These are phyloP conservation scores for Fusarium armeniacum DNA, from an alignment of 2,329 filamentous ascomycete species.

Conservation along the genomic window DNA sequence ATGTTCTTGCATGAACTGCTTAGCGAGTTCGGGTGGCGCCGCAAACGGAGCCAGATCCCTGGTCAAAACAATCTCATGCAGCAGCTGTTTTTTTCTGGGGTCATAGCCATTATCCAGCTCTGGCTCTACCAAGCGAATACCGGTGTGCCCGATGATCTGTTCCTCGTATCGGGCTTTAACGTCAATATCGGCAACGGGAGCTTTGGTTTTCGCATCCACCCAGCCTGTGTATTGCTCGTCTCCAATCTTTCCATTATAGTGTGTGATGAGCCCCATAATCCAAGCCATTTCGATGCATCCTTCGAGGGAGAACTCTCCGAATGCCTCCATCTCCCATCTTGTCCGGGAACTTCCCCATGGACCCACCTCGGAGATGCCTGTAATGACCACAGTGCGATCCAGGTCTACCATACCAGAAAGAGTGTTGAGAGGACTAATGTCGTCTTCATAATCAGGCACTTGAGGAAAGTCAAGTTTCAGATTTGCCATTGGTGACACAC, in stretches of 20 bases:
- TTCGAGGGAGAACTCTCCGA: slow-evolving; percentile 1
- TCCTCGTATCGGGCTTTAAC: not conserved
- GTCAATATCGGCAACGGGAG: not conserved
- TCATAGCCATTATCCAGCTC: not conserved
- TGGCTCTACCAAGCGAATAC: not conserved
- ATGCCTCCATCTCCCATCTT: slow-evolving; percentile 4
- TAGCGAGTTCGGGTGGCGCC: not conserved
- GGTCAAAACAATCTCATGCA: not conserved
- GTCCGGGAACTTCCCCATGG: not conserved
- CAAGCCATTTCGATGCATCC: slow-evolving; percentile 8
- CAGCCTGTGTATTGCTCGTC: not conserved
- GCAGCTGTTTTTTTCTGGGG: not conserved
- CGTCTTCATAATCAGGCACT: not conserved
- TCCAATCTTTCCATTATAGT: not conserved
- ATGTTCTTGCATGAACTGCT: not conserved
- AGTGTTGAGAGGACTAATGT: not conserved
- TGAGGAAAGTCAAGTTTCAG: not conserved
- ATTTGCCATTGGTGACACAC: not conserved
- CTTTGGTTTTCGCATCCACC: slow-evolving; percentile 4
- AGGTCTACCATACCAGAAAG: not conserved
- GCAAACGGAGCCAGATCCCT: not conserved
- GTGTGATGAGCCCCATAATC: slow-evolving; percentile 4
- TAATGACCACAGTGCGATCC: not conserved
- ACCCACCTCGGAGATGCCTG: slow-evolving; percentile 1
- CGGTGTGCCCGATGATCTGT: not conserved